Evolutionary conservation across 495 filamentous ascomycete species (phyloP).

Genomic region (Chaetomium fimeti): DNA sequence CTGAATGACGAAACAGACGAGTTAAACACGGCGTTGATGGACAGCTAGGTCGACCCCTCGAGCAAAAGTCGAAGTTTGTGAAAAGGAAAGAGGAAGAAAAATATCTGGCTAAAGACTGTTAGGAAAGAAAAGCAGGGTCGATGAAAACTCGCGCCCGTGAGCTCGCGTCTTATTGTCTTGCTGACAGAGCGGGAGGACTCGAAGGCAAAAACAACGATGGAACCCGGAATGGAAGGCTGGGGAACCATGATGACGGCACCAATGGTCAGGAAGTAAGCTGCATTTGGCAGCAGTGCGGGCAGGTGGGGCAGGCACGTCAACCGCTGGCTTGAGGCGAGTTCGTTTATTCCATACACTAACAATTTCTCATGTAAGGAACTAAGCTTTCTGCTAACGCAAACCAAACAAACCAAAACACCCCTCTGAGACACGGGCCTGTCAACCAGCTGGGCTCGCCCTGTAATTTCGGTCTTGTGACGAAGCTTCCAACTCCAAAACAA

Average conservation of each 20-base stretch:
- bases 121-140: background rate
- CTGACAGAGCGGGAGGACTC: conserved; percentile 26
- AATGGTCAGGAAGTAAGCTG: background rate
- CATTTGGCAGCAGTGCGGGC: background rate
- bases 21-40: background rate
- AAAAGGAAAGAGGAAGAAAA: background rate
- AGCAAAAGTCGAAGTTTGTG: background rate
- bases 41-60: background rate
- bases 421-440: background rate
- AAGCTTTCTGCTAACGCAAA: background rate
- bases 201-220: conserved; percentile 19
- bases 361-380: background rate
- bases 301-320: conserved; percentile 12
- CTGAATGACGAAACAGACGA: conserved; percentile 1
- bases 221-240: conserved; percentile 38
- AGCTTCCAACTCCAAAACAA: conserved; percentile 2
- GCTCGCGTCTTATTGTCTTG: conserved; percentile 1
- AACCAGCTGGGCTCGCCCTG: conserved; percentile 6
- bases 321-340: background rate
- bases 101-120: conserved; percentile 12
- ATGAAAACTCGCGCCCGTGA: conserved; percentile 7
- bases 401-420: background rate
- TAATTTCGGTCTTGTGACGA: conserved; percentile 16
- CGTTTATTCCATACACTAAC: conserved; percentile 4
- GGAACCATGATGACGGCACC: conserved; percentile 35